Base-by-base conservation (phyloP, 345 rosid species). In the Pseudoturritis turrita region DNA sequence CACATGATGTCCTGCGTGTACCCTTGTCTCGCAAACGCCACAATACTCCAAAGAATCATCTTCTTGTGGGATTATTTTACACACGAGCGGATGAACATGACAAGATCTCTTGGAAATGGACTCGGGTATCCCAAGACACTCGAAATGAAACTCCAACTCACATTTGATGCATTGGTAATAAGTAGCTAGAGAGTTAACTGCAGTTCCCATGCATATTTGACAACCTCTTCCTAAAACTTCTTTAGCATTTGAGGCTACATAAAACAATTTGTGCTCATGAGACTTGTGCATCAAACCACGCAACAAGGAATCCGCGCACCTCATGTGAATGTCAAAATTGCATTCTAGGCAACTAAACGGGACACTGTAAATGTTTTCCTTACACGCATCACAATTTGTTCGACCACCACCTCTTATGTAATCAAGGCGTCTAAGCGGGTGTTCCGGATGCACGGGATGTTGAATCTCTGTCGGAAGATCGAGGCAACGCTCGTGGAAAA, bases 41-140 rank as follows among this genome's bases (percentile, higher is more conserved):
- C 78, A 73, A 6, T 58, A 73, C 58, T 72, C 73, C 28, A 71
- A 13, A 7, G 58, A 71, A 31, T 61, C 62, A 0, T 68, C n/a
- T 0, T 68, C 65, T 12, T 12, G 1, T 46, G 12, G 13, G 31
- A 21, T 28, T 17, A n/a, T 22, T 19, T 6, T 61, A 15, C 49
- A 54, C 0, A 15, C 36, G 10, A 78, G 75, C 2, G 68, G 67
- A 29, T 78, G 78, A 8, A 21, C 3, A 23, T 73, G 81, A 10
- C 6, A 7, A 21, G 43, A 40, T 18, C 8, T 55, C 28, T 57
- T 19, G 10, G 57, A 7, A 3, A 25, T 1, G 0, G 28, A 71
- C 18, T 14, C 6, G 0, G 78, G 75, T 40, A 70, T 44, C 15
- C 35, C 23, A 39, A 73, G 56, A 68, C 72, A 78, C 39, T 70